Evolutionary conservation across 2,329 filamentous ascomycete genomes (phyloP).

Genomic region (Hirsutella rhossiliensis): DNA sequence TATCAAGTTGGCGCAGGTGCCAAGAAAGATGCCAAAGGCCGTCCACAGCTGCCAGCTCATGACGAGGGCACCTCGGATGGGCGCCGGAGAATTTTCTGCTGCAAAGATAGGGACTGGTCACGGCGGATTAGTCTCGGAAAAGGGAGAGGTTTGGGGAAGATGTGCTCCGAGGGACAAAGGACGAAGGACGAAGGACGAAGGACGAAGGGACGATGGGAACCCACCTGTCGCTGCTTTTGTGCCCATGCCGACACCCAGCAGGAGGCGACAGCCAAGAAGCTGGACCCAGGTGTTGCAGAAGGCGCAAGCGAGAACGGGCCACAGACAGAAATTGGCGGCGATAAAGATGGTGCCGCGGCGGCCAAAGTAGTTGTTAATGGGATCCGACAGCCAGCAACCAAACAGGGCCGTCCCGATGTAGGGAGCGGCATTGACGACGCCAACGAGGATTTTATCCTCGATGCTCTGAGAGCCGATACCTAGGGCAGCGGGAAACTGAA

Average conservation of each 20-base stretch:
- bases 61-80: slow-evolving; percentile 62
- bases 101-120: slow-evolving; percentile 59
- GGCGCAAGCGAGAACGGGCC: slow-evolving; percentile 57
- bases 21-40: slow-evolving; percentile 48
- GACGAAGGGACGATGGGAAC: slow-evolving; percentile 5
- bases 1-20: slow-evolving; percentile 48
- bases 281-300: slow-evolving; percentile 62
- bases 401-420: slow-evolving; percentile 35
- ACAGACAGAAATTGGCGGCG: slow-evolving; percentile 59
- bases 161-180: neutral
- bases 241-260: slow-evolving; percentile 68
- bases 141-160: neutral
- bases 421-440: slow-evolving; percentile 52
- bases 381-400: slow-evolving; percentile 57
- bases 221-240: slow-evolving; percentile 52
- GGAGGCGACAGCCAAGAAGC: slow-evolving; percentile 57
- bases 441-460: slow-evolving; percentile 39
- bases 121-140: neutral
- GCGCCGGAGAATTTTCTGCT: slow-evolving; percentile 59
- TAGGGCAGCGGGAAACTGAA: slow-evolving; percentile 45
- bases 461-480: slow-evolving; percentile 23
- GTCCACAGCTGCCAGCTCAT: slow-evolving; percentile 73
- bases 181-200: neutral
- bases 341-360: slow-evolving; percentile 52
- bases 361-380: slow-evolving; percentile 35